These are phyloP conservation scores for Suhomyces bribrorum DNA, from an alignment of 1,139 yeast genomes.

Conservation along the genomic window DNA sequence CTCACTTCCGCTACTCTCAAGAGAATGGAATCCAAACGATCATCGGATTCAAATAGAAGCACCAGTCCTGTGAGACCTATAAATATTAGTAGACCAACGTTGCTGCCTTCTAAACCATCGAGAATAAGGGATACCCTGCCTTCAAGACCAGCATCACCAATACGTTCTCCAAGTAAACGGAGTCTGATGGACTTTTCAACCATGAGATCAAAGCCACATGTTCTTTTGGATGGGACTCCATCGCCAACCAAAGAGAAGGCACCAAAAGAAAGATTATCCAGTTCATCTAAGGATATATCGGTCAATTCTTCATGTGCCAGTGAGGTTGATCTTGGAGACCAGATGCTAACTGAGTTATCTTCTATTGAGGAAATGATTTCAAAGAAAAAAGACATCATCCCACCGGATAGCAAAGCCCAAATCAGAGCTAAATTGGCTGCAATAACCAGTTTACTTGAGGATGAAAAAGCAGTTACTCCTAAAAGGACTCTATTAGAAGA, in stretches of 20 bases:
- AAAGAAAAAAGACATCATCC: not conserved
- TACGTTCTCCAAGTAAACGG: slow-evolving; percentile 3
- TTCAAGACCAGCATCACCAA: slow-evolving; percentile 5
- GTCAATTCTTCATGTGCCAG: not conserved
- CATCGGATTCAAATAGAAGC: slow-evolving; percentile 3
- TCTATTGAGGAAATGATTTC: slow-evolving; percentile 1
- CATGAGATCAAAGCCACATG: slow-evolving; percentile 6
- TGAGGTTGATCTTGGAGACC: slow-evolving; percentile 1
- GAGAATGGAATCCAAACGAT: slow-evolving; percentile 29
- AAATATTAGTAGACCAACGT: slow-evolving; percentile 1
- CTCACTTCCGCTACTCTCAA: slow-evolving; percentile 34
- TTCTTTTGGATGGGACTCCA: slow-evolving; percentile 1
- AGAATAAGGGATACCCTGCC: slow-evolving; percentile 6
- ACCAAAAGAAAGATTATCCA: not conserved
- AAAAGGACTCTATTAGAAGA: not conserved
- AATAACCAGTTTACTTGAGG: not conserved
- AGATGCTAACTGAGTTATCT: slow-evolving; percentile 1
- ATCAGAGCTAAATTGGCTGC: slow-evolving; percentile 1
- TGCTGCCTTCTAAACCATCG: slow-evolving; percentile 9
- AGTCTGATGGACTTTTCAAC: slow-evolving; percentile 9
- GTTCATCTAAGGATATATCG: not conserved
- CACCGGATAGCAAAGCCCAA: not conserved
- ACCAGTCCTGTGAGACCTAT: slow-evolving; percentile 10
- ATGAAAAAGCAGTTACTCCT: not conserved
- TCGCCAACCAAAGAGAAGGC: slow-evolving; percentile 6